Evolutionary conservation across 1,284 basidiomycete species (phyloP).

Genomic region (Malassezia dermatis): DNA sequence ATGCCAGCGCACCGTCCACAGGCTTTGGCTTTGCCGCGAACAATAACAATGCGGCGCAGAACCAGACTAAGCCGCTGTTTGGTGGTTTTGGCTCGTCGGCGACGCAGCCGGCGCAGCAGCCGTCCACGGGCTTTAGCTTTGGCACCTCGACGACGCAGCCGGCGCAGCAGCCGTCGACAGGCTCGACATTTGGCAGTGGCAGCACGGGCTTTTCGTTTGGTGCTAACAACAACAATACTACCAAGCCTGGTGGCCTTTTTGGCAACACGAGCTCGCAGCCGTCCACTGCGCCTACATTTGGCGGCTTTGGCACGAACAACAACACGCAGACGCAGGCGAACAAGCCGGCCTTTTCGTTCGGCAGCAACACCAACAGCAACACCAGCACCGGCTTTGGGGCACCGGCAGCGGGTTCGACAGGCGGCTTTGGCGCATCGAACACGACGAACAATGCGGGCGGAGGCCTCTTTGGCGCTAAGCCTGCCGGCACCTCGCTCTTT

Average conservation of each 20-base stretch:
- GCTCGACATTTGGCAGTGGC: conserved; percentile 25
- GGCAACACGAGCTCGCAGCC: conserved; percentile 42
- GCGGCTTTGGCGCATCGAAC: conserved; percentile 28
- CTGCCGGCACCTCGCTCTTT: conserved; percentile 24
- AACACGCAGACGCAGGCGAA: conserved; percentile 18
- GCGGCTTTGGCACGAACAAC: conserved; percentile 21
- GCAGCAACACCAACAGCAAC: not conserved
- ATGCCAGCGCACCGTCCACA: conserved; percentile 32
- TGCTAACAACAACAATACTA: conserved; percentile 13
- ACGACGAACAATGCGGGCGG: conserved; percentile 34
- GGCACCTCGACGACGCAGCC: conserved; percentile 23
- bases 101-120: conserved; percentile 27
- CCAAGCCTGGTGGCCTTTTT: conserved; percentile 52
- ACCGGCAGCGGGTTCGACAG: conserved; percentile 18
- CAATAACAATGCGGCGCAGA: conserved; percentile 24
- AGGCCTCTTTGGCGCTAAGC: conserved; percentile 39
- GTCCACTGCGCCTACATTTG: conserved; percentile 27
- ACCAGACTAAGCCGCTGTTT: conserved; percentile 29
- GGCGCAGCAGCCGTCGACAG: conserved; percentile 20
- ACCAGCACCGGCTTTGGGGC: conserved; percentile 20
- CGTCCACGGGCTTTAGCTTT: conserved; percentile 18
- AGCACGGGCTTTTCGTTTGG: conserved; percentile 24
- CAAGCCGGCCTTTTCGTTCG: conserved; percentile 43
- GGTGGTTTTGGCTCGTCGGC: conserved; percentile 19
- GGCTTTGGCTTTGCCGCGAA: conserved; percentile 24